These are phyloP conservation scores for Diaporthe citriasiana DNA, from an alignment of 2,329 filamentous ascomycete genomes.

Conservation along the genomic window DNA sequence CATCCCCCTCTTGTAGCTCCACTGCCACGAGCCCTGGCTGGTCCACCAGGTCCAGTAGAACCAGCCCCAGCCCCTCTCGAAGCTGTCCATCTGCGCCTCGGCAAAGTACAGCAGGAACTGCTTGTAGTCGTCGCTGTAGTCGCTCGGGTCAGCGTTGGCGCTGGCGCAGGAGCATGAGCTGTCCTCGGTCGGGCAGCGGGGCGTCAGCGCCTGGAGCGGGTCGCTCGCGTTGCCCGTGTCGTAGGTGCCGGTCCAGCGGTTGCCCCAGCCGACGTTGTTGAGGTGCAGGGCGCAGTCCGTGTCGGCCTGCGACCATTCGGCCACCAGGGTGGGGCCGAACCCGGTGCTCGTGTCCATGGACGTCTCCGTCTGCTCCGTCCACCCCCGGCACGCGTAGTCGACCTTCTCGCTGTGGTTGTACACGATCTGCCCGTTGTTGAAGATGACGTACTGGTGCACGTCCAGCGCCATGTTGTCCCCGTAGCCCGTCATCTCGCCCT, in stretches of 20 bases:
- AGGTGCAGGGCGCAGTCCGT: conserved; percentile 91
- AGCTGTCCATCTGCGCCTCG: conserved; percentile 94
- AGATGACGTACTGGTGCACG: conserved; percentile 98
- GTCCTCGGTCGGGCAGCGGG: conserved; percentile 79
- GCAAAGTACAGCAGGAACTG: conserved; percentile 90
- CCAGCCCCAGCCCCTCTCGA: conserved; percentile 96
- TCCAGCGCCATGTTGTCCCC: conserved; percentile 85
- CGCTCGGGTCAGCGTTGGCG: conserved; percentile 80
- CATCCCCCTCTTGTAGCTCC: conserved; percentile 90
- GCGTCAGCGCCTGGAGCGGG: conserved; percentile 72
- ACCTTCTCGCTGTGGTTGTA: conserved; percentile 88
- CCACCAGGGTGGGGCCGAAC: conserved; percentile 94
- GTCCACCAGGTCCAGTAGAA: conserved; percentile 90
- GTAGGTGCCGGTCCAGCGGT: conserved; percentile 92
- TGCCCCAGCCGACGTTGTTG: conserved; percentile 91
- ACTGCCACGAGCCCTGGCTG: conserved; percentile 75
- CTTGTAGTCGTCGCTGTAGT: conserved; percentile 83
- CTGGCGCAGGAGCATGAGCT: conserved; percentile 77
- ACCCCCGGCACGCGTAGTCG: conserved; percentile 87
- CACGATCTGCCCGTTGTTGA: conserved; percentile 89
- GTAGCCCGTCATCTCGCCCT: conserved; percentile 81
- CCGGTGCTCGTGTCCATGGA: conserved; percentile 82
- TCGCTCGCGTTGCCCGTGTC: conserved; percentile 72
- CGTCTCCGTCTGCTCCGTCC: conserved; percentile 82
- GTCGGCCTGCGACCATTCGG: conserved; percentile 98